These are phyloP conservation scores for Dictyostelium discoideum DNA, from an alignment of 78 protist species.

Conservation along the genomic window dicty_2.7 NC_007088.5:7404501-7405000, in stretches of 20 bases:
- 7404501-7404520: constrained; percentile 40
- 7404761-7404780: constrained; percentile 24
- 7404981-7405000: background rate
- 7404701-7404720: constrained; percentile 50
- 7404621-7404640: constrained; percentile 30
- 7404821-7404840: constrained; percentile 48
- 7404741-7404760: background rate
- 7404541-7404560: constrained; percentile 72
- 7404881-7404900: constrained; percentile 3
- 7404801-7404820: constrained; percentile 39
- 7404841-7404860: constrained; percentile 15
- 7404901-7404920: constrained; percentile 28
- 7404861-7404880: background rate
- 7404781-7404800: constrained; percentile 63
- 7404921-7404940: constrained; percentile 46
- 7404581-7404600: constrained; percentile 50
- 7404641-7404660: constrained; percentile 32
- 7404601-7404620: constrained; percentile 85
- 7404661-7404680: constrained; percentile 30
- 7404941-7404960: background rate
- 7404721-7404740: constrained; percentile 72
- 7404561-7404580: constrained; percentile 53
- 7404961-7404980: background rate
- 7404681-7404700: constrained; percentile 47
- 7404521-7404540: constrained; percentile 68